Evolutionary conservation across 176 grass and related monocot species (phyloP).

Genomic region (Otatea glauca): DNA sequence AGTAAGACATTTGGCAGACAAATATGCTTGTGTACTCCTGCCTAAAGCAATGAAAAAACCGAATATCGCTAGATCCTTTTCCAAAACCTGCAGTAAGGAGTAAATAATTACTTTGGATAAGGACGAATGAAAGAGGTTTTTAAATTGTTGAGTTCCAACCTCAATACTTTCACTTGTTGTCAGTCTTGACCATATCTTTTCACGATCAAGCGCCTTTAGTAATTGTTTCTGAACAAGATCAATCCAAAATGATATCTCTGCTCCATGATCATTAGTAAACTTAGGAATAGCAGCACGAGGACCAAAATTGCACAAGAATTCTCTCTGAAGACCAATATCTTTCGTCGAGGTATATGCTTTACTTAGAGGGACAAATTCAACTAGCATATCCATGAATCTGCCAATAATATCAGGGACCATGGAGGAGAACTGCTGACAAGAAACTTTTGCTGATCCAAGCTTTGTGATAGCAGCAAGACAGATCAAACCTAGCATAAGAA

Average conservation of each 20-base stretch:
- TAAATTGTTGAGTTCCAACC: constrained; percentile 57
- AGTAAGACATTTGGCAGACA: constrained; percentile 75
- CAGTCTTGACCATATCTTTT: constrained; percentile 99
- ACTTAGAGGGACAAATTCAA: constrained; percentile 81
- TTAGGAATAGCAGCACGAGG: constrained; percentile 71
- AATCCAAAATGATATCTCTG: constrained; percentile 92
- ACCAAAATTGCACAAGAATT: constrained; percentile 94
- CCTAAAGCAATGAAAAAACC: constrained; percentile 99
- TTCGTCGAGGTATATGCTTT: constrained; percentile 84
- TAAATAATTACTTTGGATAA: constrained; percentile 33
- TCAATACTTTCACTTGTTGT: constrained; percentile 99
- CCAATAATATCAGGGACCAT: constrained; percentile 83
- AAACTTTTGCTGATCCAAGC: constrained; percentile 93
- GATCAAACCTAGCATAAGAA: constrained; percentile 87
- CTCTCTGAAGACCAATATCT: constrained; percentile 86
- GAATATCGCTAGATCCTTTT: constrained; percentile 98
- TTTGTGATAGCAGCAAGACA: constrained; percentile 96
- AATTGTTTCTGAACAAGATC: constrained; percentile 86
- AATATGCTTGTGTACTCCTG: constrained; percentile 86
- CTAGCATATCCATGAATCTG: constrained; percentile 94
- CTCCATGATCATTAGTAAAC: constrained; percentile 61
- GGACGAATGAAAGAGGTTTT: constrained; percentile 16
- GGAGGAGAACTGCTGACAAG: constrained; percentile 88
- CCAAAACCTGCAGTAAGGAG: constrained; percentile 76
- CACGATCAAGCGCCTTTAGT: constrained; percentile 79